A percentile compares a stretch with the other conserved stretches of the same genome.
Evolutionary conservation across 306 rosid species (phyloP).

Genomic region (Comarum palustre): DNA sequence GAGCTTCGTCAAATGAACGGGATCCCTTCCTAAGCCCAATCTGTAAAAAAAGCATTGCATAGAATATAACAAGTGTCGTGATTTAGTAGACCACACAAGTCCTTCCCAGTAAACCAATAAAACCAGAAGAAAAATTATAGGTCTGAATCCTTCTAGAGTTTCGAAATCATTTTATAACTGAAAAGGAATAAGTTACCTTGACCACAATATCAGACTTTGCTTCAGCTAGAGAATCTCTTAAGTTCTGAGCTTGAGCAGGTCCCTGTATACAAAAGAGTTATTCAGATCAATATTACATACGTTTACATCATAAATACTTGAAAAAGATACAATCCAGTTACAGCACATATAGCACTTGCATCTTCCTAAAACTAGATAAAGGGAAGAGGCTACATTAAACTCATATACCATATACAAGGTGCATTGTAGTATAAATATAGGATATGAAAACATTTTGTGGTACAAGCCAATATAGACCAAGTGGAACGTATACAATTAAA

Average conservation of each 20-base stretch:
- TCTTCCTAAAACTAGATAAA: neutral
- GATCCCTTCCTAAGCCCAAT: slow-evolving; percentile 97
- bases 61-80: neutral
- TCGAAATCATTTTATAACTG: neutral
- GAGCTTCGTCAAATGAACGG: slow-evolving; percentile 80
- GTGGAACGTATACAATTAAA: neutral
- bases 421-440: neutral
- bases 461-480: neutral
- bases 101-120: neutral
- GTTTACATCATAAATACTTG: no score
- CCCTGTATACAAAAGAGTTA: slow-evolving; percentile 46
- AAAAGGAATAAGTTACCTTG: slow-evolving; percentile 53
- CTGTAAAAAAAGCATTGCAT: slow-evolving; percentile 34
- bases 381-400: neutral
- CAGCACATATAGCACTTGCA: neutral
- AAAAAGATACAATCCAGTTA: neutral
- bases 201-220: slow-evolving; percentile 87
- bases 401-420: neutral
- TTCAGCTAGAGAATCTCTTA: slow-evolving; percentile 81
- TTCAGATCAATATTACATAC: neutral
- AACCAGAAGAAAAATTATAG: neutral
- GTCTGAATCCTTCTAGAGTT: neutral
- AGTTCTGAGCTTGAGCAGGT: slow-evolving; percentile 98
- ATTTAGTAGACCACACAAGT: neutral
- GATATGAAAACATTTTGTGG: neutral